A percentile compares a stretch with the other conserved stretches of the same genome.
Evolutionary conservation across 2,329 filamentous ascomycete species (phyloP).

Genomic region (Xylaria sp.): DNA sequence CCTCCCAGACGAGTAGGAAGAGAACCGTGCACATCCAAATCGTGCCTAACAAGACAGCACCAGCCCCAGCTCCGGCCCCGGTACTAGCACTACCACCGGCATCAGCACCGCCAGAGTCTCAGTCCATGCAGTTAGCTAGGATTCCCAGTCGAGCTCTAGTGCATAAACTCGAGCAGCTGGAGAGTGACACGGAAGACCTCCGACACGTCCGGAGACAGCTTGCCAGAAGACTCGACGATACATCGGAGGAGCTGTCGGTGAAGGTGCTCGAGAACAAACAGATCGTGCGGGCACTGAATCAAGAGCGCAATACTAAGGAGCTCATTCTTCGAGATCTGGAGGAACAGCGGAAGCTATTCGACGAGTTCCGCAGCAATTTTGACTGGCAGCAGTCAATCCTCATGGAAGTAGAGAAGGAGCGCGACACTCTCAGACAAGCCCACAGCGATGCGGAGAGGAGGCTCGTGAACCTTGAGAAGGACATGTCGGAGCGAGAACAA

Average conservation of each 20-base stretch:
- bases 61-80: constrained; percentile 35
- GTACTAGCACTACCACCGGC: constrained; percentile 12
- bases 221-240: constrained; percentile 47
- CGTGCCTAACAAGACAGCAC: constrained; percentile 38
- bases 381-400: constrained; percentile 47
- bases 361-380: constrained; percentile 51
- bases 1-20: constrained; percentile 41
- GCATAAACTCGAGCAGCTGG: constrained; percentile 51
- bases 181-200: constrained; percentile 49
- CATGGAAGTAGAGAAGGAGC: constrained; percentile 49
- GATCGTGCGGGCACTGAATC: constrained; percentile 44
- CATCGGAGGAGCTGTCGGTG: constrained; percentile 45
- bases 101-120: constrained; percentile 23
- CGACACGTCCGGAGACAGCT: constrained; percentile 47
- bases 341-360: constrained; percentile 50
- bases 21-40: constrained; percentile 49
- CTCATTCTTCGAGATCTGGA: constrained; percentile 49
- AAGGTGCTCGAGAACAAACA: constrained; percentile 47
- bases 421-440: constrained; percentile 47
- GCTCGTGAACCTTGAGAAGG: constrained; percentile 41
- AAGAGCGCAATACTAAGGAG: constrained; percentile 49
- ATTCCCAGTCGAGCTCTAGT: constrained; percentile 47
- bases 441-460: constrained; percentile 44
- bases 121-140: constrained; percentile 45
- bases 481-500: constrained; percentile 40